Evolutionary conservation across 305 asterid species (phyloP).

Genomic region (Ajuga reptans): DNA sequence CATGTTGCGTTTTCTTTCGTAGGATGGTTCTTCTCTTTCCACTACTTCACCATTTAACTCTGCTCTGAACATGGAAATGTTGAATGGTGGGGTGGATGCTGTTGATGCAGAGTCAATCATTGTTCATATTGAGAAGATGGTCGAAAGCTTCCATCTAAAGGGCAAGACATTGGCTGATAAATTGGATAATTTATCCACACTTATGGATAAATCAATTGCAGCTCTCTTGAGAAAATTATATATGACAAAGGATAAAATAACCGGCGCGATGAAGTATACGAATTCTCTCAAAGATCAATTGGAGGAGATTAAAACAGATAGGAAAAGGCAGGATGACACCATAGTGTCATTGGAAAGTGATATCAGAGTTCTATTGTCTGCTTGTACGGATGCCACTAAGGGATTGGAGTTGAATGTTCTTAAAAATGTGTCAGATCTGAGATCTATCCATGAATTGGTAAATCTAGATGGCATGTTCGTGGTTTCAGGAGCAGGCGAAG

Average conservation of each 20-base stretch:
- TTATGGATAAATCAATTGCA: conserved; percentile 49
- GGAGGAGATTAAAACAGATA: conserved; percentile 45
- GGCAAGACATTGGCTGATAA: conserved; percentile 55
- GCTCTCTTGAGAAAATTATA: conserved; percentile 42
- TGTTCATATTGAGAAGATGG: conserved; percentile 44
- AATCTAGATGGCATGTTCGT: conserved; percentile 30
- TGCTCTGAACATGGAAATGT: conserved; percentile 33
- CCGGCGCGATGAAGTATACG: conserved; percentile 28
- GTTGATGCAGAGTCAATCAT: conserved; percentile 44
- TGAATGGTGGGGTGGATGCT: conserved; percentile 38
- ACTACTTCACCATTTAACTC: conserved; percentile 32
- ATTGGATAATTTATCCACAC: conserved; percentile 41
- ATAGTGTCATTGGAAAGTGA: conserved; percentile 48
- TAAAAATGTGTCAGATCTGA: conserved; percentile 33
- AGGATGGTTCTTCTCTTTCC: conserved; percentile 53
- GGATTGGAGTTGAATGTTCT: conserved; percentile 41
- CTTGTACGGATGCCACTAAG: conserved; percentile 59
- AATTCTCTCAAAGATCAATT: conserved; percentile 48
- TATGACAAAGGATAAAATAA: conserved; percentile 36
- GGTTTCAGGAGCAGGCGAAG: conserved; percentile 30
- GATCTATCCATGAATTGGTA: conserved; percentile 34
- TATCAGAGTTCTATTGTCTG: conserved; percentile 47
- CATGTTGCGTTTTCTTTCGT: conserved; percentile 27
- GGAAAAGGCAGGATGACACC: conserved; percentile 41
- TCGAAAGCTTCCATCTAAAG: conserved; percentile 56